These are phyloP conservation scores for Corylus heterophylla DNA, from an alignment of 306 rosid species.

Conservation along the genomic window DNA sequence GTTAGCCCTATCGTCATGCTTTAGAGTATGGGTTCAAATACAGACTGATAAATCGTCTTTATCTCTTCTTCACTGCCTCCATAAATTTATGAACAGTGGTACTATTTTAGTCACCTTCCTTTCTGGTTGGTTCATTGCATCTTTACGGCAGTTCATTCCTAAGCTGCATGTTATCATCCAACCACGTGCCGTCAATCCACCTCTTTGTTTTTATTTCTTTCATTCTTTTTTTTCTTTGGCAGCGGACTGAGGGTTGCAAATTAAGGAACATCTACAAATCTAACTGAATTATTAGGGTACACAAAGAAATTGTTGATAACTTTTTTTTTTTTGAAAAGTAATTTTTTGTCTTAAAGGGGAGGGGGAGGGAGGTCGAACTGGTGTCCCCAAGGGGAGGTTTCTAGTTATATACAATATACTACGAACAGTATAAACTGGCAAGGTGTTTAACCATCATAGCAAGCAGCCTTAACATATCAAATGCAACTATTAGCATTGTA, in stretches of 20 bases:
- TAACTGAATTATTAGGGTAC: not conserved
- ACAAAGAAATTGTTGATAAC: not conserved
- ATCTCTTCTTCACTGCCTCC: not conserved
- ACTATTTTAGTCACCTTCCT: not conserved
- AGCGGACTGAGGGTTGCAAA: not conserved
- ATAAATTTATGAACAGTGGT: not conserved
- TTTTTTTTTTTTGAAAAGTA: no score
- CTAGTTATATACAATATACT: not conserved
- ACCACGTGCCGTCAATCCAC: not conserved
- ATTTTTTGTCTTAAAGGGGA: no score
- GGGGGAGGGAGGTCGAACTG: no score
- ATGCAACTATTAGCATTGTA: not conserved
- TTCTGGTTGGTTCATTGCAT: not conserved
- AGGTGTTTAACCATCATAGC: slow-evolving; percentile 1
- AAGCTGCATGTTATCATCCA: not conserved
- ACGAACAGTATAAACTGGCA: not conserved
- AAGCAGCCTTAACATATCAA: not conserved
- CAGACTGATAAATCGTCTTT: no score
- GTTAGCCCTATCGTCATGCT: no score
- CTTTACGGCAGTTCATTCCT: not conserved
- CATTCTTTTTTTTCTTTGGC: not conserved
- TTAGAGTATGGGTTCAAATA: no score
- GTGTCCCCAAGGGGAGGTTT: not conserved
- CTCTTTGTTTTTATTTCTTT: not conserved
- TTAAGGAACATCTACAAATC: not conserved